Percentiles rank a stretch among this genome's conserved stretches.
These are phyloP conservation scores for Myxozyma sirexii DNA, from an alignment of 805 yeast species.

Conservation along the genomic window DNA sequence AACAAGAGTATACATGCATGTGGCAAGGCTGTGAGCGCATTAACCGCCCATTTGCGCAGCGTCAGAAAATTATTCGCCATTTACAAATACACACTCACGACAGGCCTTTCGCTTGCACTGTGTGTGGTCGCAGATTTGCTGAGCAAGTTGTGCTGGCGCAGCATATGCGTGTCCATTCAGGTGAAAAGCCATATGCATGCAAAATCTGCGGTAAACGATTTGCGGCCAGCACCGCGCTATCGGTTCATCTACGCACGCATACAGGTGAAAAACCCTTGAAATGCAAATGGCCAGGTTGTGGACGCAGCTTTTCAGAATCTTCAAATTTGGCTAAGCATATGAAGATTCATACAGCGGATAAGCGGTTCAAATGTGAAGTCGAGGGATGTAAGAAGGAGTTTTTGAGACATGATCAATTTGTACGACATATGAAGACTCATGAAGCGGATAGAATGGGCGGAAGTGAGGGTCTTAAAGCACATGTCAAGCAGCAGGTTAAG, in stretches of 20 bases:
- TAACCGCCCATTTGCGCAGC: constrained; percentile 67
- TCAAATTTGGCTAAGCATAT: constrained; percentile 87
- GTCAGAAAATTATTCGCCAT: constrained; percentile 86
- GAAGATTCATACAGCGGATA: constrained; percentile 61
- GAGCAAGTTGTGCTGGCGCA: constrained; percentile 76
- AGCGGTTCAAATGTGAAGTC: constrained; percentile 32
- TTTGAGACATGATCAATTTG: constrained; percentile 36
- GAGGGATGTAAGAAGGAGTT: constrained; percentile 37
- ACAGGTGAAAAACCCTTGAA: constrained; percentile 86
- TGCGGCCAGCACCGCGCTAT: constrained; percentile 79
- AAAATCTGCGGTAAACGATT: constrained; percentile 72
- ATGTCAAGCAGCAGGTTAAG: not conserved
- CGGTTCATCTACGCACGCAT: constrained; percentile 82
- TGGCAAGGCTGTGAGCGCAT: constrained; percentile 80
- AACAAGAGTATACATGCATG: constrained; percentile 65
- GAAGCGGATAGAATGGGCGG: constrained; percentile 4
- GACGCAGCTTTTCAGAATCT: constrained; percentile 82
- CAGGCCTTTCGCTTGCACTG: constrained; percentile 72
- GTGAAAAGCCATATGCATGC: constrained; percentile 85
- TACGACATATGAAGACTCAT: constrained; percentile 36
- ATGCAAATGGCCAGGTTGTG: constrained; percentile 81
- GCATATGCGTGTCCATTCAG: constrained; percentile 83
- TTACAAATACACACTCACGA: constrained; percentile 84
- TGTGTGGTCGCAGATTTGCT: constrained; percentile 73
- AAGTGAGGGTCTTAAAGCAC: constrained; percentile 1